Conservation (phyloP, 2,329 filamentous ascomycete species). For the Trichoderma guizhouense region DNA sequence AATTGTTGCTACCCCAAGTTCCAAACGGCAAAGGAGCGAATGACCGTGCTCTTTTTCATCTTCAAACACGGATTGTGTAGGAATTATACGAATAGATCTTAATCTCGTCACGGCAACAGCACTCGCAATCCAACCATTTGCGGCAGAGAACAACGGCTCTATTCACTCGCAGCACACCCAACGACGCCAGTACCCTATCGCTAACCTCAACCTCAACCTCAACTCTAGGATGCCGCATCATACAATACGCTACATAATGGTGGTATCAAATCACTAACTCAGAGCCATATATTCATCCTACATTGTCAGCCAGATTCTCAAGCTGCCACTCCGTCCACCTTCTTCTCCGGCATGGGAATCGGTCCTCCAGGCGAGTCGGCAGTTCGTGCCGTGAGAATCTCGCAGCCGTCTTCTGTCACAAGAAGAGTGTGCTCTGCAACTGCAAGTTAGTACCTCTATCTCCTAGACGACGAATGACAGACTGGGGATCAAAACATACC, state of each 20-base stretch:
- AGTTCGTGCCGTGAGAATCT: constrained; percentile 72
- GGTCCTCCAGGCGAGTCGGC: constrained; percentile 73
- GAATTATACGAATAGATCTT: background rate
- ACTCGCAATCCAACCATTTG: background rate
- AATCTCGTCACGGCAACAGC: background rate
- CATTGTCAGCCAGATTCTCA: background rate
- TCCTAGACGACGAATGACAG: background rate
- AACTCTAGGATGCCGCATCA: constrained; percentile 1
- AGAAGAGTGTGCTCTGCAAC: constrained; percentile 71
- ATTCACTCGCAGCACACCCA: background rate
- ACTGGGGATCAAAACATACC: constrained; percentile 48
- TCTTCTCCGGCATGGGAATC: constrained; percentile 52
- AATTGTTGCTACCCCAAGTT: background rate
- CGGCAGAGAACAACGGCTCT: constrained; percentile 5
- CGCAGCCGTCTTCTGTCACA: constrained; percentile 78
- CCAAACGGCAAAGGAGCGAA: background rate
- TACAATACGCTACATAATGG: constrained; percentile 11
- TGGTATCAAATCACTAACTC: constrained; percentile 9
- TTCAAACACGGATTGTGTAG: background rate
- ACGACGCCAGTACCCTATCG: constrained; percentile 4
- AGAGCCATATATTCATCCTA: background rate
- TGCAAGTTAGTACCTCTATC: constrained; percentile 23
- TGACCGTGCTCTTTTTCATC: background rate
- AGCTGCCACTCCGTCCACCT: background rate
- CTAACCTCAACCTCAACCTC: background rate